A percentile compares a stretch with the other conserved stretches of the same genome.
Evolutionary conservation across 148 eudicot species (phyloP).

Genomic region (Silene uniflora): DNA sequence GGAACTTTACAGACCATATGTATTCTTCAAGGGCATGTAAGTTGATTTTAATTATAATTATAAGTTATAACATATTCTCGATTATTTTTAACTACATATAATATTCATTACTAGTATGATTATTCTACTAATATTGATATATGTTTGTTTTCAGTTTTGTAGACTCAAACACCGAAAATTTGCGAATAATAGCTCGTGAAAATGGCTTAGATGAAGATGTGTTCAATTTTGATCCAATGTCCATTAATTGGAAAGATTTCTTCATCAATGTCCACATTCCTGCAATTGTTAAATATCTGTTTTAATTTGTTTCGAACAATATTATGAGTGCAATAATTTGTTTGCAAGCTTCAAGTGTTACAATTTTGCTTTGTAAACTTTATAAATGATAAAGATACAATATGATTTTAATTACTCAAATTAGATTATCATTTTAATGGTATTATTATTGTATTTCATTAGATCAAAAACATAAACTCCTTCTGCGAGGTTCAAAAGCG

Average conservation of each 20-base stretch:
- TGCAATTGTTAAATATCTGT: conserved; percentile 19
- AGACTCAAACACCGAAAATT: conserved; percentile 22
- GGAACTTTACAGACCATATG: conserved; percentile 22
- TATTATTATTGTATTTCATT: too few relatives aligned
- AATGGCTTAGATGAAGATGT: conserved; percentile 22
- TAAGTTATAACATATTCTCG: neutral
- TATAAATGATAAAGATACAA: too few relatives aligned
- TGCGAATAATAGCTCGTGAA: conserved; percentile 13
- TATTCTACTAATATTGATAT: too few relatives aligned
- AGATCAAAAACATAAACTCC: too few relatives aligned
- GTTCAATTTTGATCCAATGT: conserved; percentile 24
- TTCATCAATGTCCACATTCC: conserved; percentile 29
- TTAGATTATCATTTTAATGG: too few relatives aligned
- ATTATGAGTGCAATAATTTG: too few relatives aligned
- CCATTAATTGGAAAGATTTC: conserved; percentile 32
- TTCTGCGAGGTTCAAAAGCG: too few relatives aligned
- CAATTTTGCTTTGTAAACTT: too few relatives aligned
- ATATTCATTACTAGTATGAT: neutral
- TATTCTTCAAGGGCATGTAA: conserved; percentile 34
- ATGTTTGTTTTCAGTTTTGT: conserved; percentile 10
- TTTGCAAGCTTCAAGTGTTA: too few relatives aligned
- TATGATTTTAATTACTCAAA: too few relatives aligned
- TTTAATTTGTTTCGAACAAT: neutral
- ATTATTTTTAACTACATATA: neutral
- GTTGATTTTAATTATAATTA: neutral